phyloP scores from a whole-genome alignment of 1,284 basidiomycete species.

The Schizopora paradoxa region DNA sequence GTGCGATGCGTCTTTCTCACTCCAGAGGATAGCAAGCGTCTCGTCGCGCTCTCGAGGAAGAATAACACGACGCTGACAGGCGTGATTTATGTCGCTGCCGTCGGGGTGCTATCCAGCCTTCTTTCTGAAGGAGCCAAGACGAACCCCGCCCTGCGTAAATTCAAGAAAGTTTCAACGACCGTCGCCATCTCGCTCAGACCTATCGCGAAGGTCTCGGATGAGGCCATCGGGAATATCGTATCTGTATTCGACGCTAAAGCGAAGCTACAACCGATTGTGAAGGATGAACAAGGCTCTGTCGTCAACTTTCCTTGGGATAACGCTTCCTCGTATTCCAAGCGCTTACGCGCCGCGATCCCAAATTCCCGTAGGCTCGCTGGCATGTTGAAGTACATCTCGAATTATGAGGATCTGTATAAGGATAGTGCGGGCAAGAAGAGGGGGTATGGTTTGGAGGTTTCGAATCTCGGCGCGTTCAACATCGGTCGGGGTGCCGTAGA shows the following conservation, averaged over 20 bases:
- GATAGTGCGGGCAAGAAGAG: slow-evolving; percentile 29
- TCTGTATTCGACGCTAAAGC: slow-evolving; percentile 23
- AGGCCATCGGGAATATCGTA: slow-evolving; percentile 32
- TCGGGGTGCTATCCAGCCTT: slow-evolving; percentile 27
- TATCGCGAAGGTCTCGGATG: slow-evolving; percentile 23
- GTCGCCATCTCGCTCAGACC: slow-evolving; percentile 34
- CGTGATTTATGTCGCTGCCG: slow-evolving; percentile 26
- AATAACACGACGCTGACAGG: slow-evolving; percentile 33
- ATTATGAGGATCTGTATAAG: slow-evolving; percentile 26
- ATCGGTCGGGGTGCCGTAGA: too few relatives aligned
- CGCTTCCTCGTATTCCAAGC: slow-evolving; percentile 17
- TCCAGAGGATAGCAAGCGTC: slow-evolving; percentile 20
- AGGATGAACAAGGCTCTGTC: too few relatives aligned
- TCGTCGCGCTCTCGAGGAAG: slow-evolving; percentile 28
- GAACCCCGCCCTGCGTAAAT: slow-evolving; percentile 12
- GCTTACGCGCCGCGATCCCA: slow-evolving; percentile 21
- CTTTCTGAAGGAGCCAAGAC: slow-evolving; percentile 19
- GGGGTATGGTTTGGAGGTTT: slow-evolving; percentile 27
- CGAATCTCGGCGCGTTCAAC: slow-evolving; percentile 30
- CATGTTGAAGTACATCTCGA: slow-evolving; percentile 30
- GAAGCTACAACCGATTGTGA: slow-evolving; percentile 22
- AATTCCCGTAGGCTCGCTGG: slow-evolving; percentile 26
- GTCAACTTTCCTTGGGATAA: slow-evolving; percentile 23
- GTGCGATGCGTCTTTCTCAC: slow-evolving; percentile 26
- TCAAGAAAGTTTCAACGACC: slow-evolving; percentile 24